Base-by-base conservation (phyloP, 768 basidiomycete genomes). In the Naganishia kalamii region DNA sequence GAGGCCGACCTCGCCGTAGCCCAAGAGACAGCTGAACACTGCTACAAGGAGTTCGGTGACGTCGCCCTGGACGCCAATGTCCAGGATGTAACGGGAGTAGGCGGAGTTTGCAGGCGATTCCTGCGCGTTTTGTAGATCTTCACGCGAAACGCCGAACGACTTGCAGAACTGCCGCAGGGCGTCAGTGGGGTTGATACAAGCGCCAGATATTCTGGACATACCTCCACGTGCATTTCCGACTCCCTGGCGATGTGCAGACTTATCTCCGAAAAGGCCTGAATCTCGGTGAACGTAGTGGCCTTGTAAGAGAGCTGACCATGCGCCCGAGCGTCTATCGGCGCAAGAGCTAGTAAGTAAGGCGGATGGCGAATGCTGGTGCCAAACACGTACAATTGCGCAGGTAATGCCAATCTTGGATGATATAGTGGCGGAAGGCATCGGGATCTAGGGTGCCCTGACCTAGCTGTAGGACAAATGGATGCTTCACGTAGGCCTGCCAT, bases 1-100 rank as follows among this genome's bases (percentile, higher is more conserved):
- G 43, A 90, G 78, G 0, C 92, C 92, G 0, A 92, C 90, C 74
- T 94, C 89, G 12, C 92, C 92, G 73, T 96, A 97, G 2, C 92
- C 93, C 0, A 94, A 79, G 10, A 94, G 81, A 74, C 93, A 97
- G 8, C 89, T 87, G 11, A 88, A 85, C 0, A 92, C 82, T 0
- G 89, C 88, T 79, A 96, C 86, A n/a, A 87, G 73, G 5, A 93
- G 79, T 66, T 84, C 86, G 37, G 84, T 83, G 4, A 83, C 75
- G 72, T 92, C 90, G 0, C 90, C 89, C 84, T 88, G 80, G 82
- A 85, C 69, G 0, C 90, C 90, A 0, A 85, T 80, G 75, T 94
- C 88, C 25, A 96, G 79, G 30, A 96, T 82, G 78, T 87, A 97
- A 8, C 87, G 86, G 0, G 90, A 89, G 72, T 97, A 97, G 0